Conservation (phyloP, 202 grass and related monocot genomes). For the Schoenoplectus tabernaemontani region DNA sequence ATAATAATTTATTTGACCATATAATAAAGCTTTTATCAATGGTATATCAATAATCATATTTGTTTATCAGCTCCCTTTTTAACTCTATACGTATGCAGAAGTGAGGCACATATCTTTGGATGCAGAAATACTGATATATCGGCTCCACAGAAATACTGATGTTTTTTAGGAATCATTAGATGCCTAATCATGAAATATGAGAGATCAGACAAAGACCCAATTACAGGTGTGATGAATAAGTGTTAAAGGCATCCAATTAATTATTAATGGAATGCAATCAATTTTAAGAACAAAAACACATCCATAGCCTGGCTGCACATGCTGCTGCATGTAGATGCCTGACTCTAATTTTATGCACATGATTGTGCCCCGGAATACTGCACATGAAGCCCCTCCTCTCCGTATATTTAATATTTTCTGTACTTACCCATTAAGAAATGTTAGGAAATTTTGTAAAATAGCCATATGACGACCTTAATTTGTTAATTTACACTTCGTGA, state of each 20-base stretch:
- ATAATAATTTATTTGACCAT: too few relatives aligned
- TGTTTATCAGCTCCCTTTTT: too few relatives aligned
- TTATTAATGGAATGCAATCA: constrained; percentile 12
- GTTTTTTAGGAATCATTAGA: neutral
- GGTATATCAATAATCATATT: too few relatives aligned
- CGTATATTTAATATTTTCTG: neutral
- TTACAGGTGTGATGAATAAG: constrained; percentile 17
- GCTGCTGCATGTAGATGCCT: neutral
- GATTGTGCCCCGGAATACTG: neutral
- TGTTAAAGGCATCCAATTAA: constrained; percentile 15
- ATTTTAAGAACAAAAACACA: neutral
- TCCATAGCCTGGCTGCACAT: constrained; percentile 16
- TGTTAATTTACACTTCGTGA: neutral
- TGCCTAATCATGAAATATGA: neutral
- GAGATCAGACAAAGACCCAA: neutral
- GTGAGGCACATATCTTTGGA: too few relatives aligned
- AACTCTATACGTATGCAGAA: too few relatives aligned
- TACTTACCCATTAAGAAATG: neutral
- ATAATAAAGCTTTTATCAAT: too few relatives aligned
- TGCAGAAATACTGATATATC: too few relatives aligned
- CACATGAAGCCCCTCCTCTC: neutral
- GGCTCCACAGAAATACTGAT: neutral
- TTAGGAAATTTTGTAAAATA: neutral
- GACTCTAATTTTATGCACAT: constrained; percentile 17
- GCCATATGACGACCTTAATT: neutral